phyloP scores from a whole-genome alignment of 2,329 filamentous ascomycete species.

The Monosporascus sp. region DNA sequence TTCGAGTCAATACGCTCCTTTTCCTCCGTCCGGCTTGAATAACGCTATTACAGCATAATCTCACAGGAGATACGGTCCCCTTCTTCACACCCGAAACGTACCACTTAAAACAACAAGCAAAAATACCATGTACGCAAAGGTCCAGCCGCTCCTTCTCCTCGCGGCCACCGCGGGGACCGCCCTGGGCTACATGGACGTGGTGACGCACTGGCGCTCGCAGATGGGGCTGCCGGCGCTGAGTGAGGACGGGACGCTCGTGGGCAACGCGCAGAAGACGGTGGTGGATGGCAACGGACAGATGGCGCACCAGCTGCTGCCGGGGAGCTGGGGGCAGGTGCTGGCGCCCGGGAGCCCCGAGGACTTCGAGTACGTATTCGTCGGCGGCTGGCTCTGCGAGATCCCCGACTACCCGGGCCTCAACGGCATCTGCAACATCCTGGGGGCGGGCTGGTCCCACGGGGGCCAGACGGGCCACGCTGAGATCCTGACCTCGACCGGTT shows the following conservation, averaged over 20 bases:
- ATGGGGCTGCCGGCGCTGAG: neutral
- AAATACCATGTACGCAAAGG: neutral
- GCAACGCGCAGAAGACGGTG: neutral
- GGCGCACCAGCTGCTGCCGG: neutral
- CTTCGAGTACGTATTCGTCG: conserved; percentile 1
- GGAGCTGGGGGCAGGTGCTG: neutral
- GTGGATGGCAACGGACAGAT: neutral
- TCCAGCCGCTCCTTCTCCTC: neutral
- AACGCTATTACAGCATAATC: neutral
- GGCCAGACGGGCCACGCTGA: conserved; percentile 1
- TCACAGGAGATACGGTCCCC: neutral
- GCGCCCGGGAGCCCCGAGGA: neutral
- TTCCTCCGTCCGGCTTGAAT: too few relatives aligned
- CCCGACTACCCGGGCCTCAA: neutral
- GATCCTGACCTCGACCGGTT: neutral
- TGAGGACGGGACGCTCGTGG: neutral
- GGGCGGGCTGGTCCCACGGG: neutral
- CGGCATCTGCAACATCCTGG: neutral
- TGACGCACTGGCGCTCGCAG: neutral
- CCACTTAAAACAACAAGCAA: neutral
- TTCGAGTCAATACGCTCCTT: too few relatives aligned
- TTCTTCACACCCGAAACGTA: neutral
- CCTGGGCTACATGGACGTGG: neutral
- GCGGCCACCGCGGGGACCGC: neutral
- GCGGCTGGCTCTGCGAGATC: conserved; percentile 1